A percentile compares a stretch with the other conserved stretches of the same genome.
phyloP scores from a whole-genome alignment of 768 basidiomycete genomes.

The Tephrocybe rancida region DNA sequence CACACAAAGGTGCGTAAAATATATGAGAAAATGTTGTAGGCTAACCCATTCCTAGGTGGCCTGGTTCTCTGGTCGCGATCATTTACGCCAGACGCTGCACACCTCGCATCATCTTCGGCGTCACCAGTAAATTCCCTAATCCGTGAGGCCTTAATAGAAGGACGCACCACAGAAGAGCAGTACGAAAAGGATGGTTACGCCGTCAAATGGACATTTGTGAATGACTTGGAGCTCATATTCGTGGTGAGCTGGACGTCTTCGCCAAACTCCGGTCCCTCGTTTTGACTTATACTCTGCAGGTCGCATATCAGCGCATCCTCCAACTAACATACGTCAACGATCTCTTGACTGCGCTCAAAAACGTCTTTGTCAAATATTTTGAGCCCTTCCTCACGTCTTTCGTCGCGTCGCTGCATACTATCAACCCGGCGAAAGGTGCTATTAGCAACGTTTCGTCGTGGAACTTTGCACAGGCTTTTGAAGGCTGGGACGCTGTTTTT shows the following conservation, averaged over 20 bases:
- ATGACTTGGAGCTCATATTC: constrained; percentile 95
- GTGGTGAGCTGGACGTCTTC: constrained; percentile 60
- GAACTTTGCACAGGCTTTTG: constrained; percentile 72
- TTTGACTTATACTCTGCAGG: constrained; percentile 44
- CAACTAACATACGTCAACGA: constrained; percentile 94
- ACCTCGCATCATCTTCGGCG: constrained; percentile 66
- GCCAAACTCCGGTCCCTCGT: constrained; percentile 7
- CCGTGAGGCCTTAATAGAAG: constrained; percentile 90
- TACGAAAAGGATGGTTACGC: constrained; percentile 96
- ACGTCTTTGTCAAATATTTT: constrained; percentile 86
- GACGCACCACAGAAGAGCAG: constrained; percentile 75
- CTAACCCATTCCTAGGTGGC: constrained; percentile 60
- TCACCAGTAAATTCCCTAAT: constrained; percentile 90
- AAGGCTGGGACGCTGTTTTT: constrained; percentile 82
- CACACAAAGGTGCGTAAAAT: constrained; percentile 72
- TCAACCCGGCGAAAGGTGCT: constrained; percentile 46
- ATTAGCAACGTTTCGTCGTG: constrained; percentile 47
- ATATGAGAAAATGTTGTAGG: not conserved
- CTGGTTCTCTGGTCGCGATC: constrained; percentile 94
- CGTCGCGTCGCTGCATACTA: constrained; percentile 78
- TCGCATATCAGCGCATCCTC: constrained; percentile 95
- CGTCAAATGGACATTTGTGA: constrained; percentile 92
- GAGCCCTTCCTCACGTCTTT: constrained; percentile 83
- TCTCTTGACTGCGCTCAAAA: constrained; percentile 77
- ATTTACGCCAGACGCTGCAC: constrained; percentile 85